Conservation (phyloP, 257 asterid species). For the Ilex aquifolium region DNA sequence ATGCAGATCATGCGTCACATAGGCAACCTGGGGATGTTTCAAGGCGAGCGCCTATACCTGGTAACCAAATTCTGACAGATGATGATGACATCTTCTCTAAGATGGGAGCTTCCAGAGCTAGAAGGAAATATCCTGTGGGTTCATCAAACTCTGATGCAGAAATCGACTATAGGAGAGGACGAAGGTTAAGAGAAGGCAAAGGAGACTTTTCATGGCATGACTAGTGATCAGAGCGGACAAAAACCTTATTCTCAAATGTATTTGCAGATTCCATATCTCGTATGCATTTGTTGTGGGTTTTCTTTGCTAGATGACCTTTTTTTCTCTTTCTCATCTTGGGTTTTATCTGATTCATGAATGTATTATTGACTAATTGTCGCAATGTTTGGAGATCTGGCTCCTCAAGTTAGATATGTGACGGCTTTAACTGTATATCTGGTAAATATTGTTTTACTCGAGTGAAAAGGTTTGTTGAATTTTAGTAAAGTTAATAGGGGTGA, state of each 20-base stretch:
- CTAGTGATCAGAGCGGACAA: slow-evolving; percentile 8
- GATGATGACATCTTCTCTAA: slow-evolving; percentile 57
- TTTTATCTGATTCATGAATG: slow-evolving; percentile 4
- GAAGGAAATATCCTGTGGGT: slow-evolving; percentile 56
- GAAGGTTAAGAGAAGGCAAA: slow-evolving; percentile 72
- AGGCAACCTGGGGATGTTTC: slow-evolving; percentile 35
- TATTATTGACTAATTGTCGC: neutral
- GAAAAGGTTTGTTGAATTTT: too few relatives aligned
- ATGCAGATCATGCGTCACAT: slow-evolving; percentile 47
- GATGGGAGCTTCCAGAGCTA: slow-evolving; percentile 44
- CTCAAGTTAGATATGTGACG: too few relatives aligned
- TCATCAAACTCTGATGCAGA: slow-evolving; percentile 89
- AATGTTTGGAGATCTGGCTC: too few relatives aligned
- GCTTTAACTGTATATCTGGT: too few relatives aligned
- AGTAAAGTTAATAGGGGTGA: too few relatives aligned
- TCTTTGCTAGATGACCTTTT: slow-evolving; percentile 20
- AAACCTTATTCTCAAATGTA: slow-evolving; percentile 19
- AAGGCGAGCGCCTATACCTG: slow-evolving; percentile 32
- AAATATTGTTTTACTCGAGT: too few relatives aligned
- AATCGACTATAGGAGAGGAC: slow-evolving; percentile 80
- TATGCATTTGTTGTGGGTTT: slow-evolving; percentile 17
- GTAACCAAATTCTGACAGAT: slow-evolving; percentile 43
- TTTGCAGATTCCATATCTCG: slow-evolving; percentile 14
- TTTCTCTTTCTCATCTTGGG: slow-evolving; percentile 7
- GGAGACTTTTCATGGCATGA: slow-evolving; percentile 32